Evolutionary conservation across 2,329 filamentous ascomycete genomes (phyloP).

Genomic region (Madurella fahalii): DNA sequence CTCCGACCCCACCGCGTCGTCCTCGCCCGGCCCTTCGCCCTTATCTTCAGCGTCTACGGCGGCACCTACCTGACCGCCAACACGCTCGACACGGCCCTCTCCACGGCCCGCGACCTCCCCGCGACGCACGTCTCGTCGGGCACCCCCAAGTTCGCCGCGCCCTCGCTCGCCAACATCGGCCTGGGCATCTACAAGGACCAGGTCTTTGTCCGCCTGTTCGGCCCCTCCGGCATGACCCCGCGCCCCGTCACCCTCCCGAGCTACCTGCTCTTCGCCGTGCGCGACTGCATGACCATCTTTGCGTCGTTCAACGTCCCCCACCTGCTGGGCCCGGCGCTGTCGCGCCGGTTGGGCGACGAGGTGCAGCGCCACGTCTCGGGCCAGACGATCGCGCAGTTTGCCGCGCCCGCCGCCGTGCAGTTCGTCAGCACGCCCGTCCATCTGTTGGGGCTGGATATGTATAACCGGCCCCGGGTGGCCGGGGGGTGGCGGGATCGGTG

Average conservation of each 20-base stretch:
- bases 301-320: constrained; percentile 88
- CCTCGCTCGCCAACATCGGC: constrained; percentile 75
- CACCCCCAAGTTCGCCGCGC: constrained; percentile 74
- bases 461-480: constrained; percentile 61
- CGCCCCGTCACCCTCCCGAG: constrained; percentile 63
- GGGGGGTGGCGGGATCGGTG: constrained; percentile 57
- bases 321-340: constrained; percentile 66
- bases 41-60: constrained; percentile 74
- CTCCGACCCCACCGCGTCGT: constrained; percentile 58
- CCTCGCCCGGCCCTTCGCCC: constrained; percentile 61
- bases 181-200: constrained; percentile 89
- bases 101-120: constrained; percentile 56
- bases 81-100: constrained; percentile 72
- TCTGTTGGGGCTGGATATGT: constrained; percentile 78
- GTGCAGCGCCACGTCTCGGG: constrained; percentile 48
- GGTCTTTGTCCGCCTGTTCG: constrained; percentile 79
- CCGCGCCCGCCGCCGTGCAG: constrained; percentile 75
- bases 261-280: constrained; percentile 73
- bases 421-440: constrained; percentile 78
- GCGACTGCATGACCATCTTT: constrained; percentile 87
- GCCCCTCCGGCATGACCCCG: constrained; percentile 49
- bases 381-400: constrained; percentile 70
- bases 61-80: constrained; percentile 90
- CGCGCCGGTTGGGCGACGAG: constrained; percentile 49
- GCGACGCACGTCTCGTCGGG: constrained; percentile 67